Conservation (phyloP, 306 rosid genomes). For the Spatholobus suberectus region DNA sequence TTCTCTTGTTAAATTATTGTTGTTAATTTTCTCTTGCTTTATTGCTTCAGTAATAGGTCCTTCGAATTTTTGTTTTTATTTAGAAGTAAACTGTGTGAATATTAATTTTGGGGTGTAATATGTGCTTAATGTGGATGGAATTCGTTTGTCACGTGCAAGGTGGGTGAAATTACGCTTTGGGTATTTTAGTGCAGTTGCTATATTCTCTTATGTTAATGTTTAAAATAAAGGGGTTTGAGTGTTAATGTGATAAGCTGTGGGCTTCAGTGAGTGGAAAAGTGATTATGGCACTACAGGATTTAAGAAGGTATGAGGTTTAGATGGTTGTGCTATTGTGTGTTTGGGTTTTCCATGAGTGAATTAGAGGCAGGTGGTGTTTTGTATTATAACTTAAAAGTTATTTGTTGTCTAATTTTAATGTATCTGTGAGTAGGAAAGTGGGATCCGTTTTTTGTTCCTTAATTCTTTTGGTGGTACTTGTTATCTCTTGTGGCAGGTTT, state of each 20-base stretch:
- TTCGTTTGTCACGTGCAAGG: neutral
- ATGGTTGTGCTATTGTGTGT: conserved; percentile 21
- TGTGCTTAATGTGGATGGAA: conserved; percentile 20
- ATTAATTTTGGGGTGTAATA: conserved; percentile 13
- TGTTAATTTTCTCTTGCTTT: neutral
- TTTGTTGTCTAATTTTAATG: neutral
- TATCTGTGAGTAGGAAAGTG: neutral
- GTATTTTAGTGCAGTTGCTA: conserved; percentile 16
- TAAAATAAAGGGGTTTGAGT: neutral
- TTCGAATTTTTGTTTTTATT: neutral
- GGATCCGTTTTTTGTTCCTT: neutral
- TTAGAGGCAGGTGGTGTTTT: neutral
- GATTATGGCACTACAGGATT: neutral
- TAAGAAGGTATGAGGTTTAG: conserved; percentile 3
- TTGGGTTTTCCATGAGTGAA: neutral
- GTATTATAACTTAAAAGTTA: neutral
- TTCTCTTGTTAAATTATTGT: neutral
- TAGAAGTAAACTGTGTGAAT: neutral
- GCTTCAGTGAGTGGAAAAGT: conserved; percentile 4
- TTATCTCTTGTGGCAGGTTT: conserved; percentile 61
- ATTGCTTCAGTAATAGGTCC: neutral
- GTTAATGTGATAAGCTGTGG: neutral
- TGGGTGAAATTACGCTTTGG: neutral
- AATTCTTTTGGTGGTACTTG: neutral
- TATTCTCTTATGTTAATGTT: neutral